phyloP scores from a whole-genome alignment of 306 rosid genomes.

The Quercus aquifolioides region DNA sequence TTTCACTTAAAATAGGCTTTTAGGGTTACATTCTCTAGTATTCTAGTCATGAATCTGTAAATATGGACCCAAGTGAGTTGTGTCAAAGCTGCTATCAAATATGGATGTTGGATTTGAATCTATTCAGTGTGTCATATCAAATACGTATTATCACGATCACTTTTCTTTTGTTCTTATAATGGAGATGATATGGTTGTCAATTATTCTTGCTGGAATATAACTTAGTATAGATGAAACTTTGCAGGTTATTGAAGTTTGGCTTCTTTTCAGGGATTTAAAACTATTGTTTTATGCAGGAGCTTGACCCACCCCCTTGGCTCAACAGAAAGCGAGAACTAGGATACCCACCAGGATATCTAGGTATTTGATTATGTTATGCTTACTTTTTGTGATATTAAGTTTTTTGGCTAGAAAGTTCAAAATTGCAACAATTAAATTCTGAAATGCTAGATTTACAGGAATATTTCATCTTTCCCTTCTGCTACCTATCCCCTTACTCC shows the following conservation, averaged over 20 bases:
- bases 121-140: no score
- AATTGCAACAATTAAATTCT: background rate
- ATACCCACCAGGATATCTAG: constrained; percentile 96
- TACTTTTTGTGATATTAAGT: background rate
- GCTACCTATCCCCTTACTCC: background rate
- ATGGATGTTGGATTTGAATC: no score
- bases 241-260: background rate
- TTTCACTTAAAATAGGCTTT: background rate
- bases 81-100: background rate
- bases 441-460: background rate
- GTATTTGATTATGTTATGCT: constrained; percentile 40
- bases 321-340: constrained; percentile 96
- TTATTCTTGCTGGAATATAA: constrained; percentile 6
- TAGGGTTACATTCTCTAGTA: background rate
- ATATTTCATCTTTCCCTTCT: background rate
- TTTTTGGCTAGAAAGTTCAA: background rate
- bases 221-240: background rate
- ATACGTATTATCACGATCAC: background rate
- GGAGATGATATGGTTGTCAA: background rate
- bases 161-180: background rate
- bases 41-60: background rate
- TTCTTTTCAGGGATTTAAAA: background rate
- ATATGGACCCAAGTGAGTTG: background rate
- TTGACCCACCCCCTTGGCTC: constrained; percentile 98
- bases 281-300: constrained; percentile 55